Evolutionary conservation across 805 yeast species (phyloP).

Genomic region (Sungouiella blattae): DNA sequence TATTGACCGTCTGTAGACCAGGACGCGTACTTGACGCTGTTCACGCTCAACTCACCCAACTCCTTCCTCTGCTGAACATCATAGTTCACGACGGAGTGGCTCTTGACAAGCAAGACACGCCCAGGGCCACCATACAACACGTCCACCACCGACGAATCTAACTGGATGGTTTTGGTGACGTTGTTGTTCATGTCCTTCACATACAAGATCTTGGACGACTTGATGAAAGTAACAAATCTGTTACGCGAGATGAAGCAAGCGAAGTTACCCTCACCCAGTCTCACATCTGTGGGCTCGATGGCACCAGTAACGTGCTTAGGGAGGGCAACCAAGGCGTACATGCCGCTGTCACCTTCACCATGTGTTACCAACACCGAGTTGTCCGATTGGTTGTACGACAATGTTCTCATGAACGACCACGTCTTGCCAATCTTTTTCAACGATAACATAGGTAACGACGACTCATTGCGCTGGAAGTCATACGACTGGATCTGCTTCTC

Average conservation of each 20-base stretch:
- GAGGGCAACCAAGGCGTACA: constrained; percentile 69
- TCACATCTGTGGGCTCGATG: constrained; percentile 80
- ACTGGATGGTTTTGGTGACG: constrained; percentile 74
- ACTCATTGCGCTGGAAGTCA: constrained; percentile 61
- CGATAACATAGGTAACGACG: constrained; percentile 74
- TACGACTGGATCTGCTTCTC: constrained; percentile 84
- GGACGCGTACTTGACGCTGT: constrained; percentile 79
- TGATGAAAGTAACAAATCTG: constrained; percentile 80
- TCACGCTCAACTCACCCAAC: constrained; percentile 62
- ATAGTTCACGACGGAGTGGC: constrained; percentile 69
- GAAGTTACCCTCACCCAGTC: constrained; percentile 76
- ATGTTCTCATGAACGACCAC: constrained; percentile 80
- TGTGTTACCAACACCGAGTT: constrained; percentile 79
- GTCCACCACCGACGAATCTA: constrained; percentile 66
- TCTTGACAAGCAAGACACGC: constrained; percentile 68
- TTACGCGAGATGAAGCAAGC: constrained; percentile 94
- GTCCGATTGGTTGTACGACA: constrained; percentile 92
- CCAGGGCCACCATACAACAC: constrained; percentile 82
- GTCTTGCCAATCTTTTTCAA: constrained; percentile 80
- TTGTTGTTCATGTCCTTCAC: constrained; percentile 81
- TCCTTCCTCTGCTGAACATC: constrained; percentile 92
- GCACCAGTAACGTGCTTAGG: constrained; percentile 91
- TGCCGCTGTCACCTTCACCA: constrained; percentile 63
- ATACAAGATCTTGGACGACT: constrained; percentile 61
- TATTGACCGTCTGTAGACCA: constrained; percentile 90